phyloP scores from a whole-genome alignment of 768 basidiomycete genomes.

The Megacollybia marginata region DNA sequence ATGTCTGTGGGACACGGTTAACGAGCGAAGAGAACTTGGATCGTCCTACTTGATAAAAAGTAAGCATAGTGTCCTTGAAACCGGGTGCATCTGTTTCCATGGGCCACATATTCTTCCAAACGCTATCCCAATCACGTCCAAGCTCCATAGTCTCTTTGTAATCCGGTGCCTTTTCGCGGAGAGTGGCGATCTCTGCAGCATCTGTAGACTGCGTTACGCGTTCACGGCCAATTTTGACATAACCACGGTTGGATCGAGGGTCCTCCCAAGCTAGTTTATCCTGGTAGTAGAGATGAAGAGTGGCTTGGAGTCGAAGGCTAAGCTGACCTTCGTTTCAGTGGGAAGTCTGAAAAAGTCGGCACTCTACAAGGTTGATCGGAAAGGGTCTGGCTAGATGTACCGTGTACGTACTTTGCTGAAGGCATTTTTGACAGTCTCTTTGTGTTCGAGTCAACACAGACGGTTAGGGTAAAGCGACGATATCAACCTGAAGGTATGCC shows the following conservation, averaged over 20 bases:
- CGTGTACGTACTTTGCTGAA: constrained; percentile 51
- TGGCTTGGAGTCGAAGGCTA: not conserved
- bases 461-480: not conserved
- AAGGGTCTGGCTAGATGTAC: not conserved
- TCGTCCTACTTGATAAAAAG: constrained; percentile 57
- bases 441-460: not conserved
- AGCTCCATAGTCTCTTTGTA: constrained; percentile 87
- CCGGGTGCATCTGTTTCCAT: constrained; percentile 49
- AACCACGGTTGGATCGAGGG: constrained; percentile 80
- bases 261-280: constrained; percentile 72
- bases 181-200: constrained; percentile 60
- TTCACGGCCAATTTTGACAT: constrained; percentile 75
- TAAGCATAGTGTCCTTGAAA: constrained; percentile 68
- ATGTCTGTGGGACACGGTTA: constrained; percentile 34
- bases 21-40: not conserved
- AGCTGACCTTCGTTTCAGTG: constrained; percentile 45
- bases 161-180: constrained; percentile 74
- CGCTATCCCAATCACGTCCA: constrained; percentile 73
- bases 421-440: constrained; percentile 45
- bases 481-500: constrained; percentile 47
- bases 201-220: constrained; percentile 71
- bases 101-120: constrained; percentile 81
- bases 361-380: constrained; percentile 40
- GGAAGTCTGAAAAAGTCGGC: constrained; percentile 69
- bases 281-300: constrained; percentile 22